Evolutionary conservation across 768 basidiomycete genomes (phyloP).

Genomic region (Calocera cornea): DNA sequence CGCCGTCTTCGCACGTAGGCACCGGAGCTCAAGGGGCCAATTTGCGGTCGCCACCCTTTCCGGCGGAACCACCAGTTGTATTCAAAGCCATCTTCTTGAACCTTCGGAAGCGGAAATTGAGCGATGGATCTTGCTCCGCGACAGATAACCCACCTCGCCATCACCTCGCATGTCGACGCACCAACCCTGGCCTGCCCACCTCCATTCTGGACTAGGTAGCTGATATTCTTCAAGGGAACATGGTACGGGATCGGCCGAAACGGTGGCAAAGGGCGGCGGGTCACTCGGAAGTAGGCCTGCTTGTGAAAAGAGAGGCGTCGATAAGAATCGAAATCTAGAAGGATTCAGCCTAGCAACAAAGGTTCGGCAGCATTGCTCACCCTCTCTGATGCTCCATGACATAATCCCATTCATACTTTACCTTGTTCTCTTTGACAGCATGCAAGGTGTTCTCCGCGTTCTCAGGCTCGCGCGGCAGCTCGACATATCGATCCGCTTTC

Average conservation of each 20-base stretch:
- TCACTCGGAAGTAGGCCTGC: background rate
- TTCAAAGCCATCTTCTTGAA: conserved; percentile 37
- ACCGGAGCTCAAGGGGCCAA: conserved; percentile 46
- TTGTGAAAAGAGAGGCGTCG: background rate
- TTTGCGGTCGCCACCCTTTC: conserved; percentile 49
- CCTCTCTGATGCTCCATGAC: background rate
- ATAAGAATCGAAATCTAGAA: background rate
- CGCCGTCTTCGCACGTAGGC: conserved; percentile 65
- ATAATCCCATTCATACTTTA: background rate
- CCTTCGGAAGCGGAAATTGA: background rate
- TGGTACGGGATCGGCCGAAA: background rate
- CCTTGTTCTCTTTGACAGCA: background rate
- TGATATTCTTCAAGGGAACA: background rate
- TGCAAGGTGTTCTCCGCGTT: background rate
- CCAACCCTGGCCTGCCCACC: background rate
- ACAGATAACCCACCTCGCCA: background rate
- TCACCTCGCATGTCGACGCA: background rate
- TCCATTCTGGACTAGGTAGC: background rate
- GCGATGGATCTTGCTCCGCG: background rate
- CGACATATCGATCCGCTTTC: background rate
- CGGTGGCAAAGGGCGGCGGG: background rate
- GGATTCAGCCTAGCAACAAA: background rate
- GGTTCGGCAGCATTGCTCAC: too few relatives aligned
- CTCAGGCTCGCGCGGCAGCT: background rate
- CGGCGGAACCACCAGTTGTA: conserved; percentile 68